Percentiles rank a stretch among this genome's conserved stretches.
phyloP scores from a whole-genome alignment of 352 stramenopile genomes.

The Phytophthora sp. region DNA sequence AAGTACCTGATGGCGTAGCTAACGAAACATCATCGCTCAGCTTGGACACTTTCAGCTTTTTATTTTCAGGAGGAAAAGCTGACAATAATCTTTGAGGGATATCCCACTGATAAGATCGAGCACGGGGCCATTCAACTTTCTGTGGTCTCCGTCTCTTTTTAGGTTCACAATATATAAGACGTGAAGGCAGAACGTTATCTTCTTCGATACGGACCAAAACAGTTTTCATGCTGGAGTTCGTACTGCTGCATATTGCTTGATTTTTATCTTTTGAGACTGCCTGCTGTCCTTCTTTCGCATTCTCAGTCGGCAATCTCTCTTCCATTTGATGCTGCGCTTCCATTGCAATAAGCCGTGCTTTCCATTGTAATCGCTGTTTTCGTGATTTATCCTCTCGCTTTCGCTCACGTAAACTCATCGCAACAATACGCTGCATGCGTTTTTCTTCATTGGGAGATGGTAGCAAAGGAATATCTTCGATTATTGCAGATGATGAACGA shows the following conservation, averaged over 20 bases:
- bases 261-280: neutral
- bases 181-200: slow-evolving; percentile 40
- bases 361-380: slow-evolving; percentile 46
- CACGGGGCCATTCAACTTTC: slow-evolving; percentile 32
- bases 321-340: slow-evolving; percentile 50
- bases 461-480: neutral
- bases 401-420: slow-evolving; percentile 29
- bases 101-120: slow-evolving; percentile 28
- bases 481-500: neutral
- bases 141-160: slow-evolving; percentile 30
- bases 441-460: slow-evolving; percentile 8
- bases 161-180: slow-evolving; percentile 32
- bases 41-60: slow-evolving; percentile 42
- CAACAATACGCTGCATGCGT: slow-evolving; percentile 27
- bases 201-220: slow-evolving; percentile 28
- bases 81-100: slow-evolving; percentile 12
- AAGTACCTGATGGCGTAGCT: slow-evolving; percentile 33
- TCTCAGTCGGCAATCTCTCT: slow-evolving; percentile 7
- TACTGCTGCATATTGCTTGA: neutral
- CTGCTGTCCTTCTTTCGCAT: neutral
- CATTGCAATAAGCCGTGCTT: slow-evolving; percentile 65
- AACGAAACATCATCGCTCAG: slow-evolving; percentile 51
- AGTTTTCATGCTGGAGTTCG: slow-evolving; percentile 12
- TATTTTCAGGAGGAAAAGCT: slow-evolving; percentile 11
- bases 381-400: slow-evolving; percentile 26